Conservation (phyloP, 2,329 filamentous ascomycete genomes). For the Niveomyces coronatus region DNA sequence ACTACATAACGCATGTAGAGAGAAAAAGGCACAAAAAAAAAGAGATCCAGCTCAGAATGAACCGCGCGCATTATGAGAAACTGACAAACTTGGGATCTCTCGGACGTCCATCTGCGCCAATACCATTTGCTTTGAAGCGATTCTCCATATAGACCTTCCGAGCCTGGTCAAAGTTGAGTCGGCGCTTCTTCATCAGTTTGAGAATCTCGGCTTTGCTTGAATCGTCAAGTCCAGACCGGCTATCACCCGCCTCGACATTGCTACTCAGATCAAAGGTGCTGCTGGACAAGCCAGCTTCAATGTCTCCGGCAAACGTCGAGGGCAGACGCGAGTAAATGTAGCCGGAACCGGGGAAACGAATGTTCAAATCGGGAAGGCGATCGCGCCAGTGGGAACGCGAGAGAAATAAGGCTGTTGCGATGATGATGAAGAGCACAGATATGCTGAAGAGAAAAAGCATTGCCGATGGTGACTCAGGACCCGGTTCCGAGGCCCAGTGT, state of each 20-base stretch:
- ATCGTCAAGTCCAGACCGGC: slow-evolving; percentile 70
- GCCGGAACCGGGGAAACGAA: slow-evolving; percentile 40
- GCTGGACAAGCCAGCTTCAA: slow-evolving; percentile 78
- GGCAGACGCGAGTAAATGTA: slow-evolving; percentile 73
- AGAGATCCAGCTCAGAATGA: too few species aligned
- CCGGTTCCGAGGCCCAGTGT: not conserved
- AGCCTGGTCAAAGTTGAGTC: slow-evolving; percentile 84
- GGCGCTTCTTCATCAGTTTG: slow-evolving; percentile 78
- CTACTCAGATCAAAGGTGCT: slow-evolving; percentile 70
- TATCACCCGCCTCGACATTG: slow-evolving; percentile 73
- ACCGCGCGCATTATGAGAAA: slow-evolving; percentile 52
- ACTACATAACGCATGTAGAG: not conserved
- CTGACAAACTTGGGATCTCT: slow-evolving; percentile 93
- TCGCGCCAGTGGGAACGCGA: slow-evolving; percentile 71
- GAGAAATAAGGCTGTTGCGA: slow-evolving; percentile 68
- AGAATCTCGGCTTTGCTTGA: slow-evolving; percentile 72
- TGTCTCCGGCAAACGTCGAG: slow-evolving; percentile 67
- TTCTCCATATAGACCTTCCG: slow-evolving; percentile 77
- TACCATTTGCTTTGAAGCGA: slow-evolving; percentile 76
- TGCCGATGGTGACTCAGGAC: slow-evolving; percentile 15
- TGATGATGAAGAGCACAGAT: slow-evolving; percentile 59
- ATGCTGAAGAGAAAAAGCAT: slow-evolving; percentile 83
- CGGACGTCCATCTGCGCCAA: slow-evolving; percentile 78
- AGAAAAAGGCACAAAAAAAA: not conserved
- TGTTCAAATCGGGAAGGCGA: slow-evolving; percentile 44